Conservation (phyloP, 2,329 filamentous ascomycete species). For the Fusarium begoniae region DNA sequence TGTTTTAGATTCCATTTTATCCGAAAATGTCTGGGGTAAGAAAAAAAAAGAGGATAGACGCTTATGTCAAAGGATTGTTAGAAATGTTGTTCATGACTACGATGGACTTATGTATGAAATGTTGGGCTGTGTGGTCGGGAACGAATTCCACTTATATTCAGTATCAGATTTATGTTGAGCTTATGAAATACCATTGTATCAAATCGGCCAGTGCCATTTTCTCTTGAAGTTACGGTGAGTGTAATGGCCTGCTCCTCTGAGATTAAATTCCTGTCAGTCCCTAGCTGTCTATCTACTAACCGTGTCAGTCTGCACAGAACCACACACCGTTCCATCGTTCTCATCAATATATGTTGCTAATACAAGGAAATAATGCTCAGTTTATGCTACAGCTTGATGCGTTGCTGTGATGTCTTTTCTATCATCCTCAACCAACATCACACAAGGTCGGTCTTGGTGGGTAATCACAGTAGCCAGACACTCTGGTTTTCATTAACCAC, state of each 20-base stretch:
- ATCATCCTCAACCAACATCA: neutral
- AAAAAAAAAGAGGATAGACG: slow-evolving; percentile 10
- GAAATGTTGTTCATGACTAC: slow-evolving; percentile 23
- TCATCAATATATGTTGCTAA: too few species aligned
- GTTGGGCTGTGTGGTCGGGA: slow-evolving; percentile 3
- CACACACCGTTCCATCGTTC: neutral
- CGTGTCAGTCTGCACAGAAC: neutral
- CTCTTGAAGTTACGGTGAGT: neutral
- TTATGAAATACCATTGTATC: slow-evolving; percentile 10
- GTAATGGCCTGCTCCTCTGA: neutral
- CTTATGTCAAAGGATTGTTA: slow-evolving; percentile 3
- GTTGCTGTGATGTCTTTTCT: neutral
- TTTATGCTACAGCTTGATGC: neutral
- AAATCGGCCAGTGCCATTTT: neutral
- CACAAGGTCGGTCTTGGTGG: neutral
- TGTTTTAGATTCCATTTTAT: neutral
- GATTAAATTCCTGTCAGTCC: neutral
- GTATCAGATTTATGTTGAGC: slow-evolving; percentile 4
- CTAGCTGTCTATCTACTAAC: neutral
- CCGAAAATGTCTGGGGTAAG: neutral
- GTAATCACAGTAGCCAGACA: neutral
- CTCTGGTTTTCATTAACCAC: too few species aligned
- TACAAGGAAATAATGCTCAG: neutral
- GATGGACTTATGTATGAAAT: slow-evolving; percentile 10
- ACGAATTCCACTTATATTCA: slow-evolving; percentile 28